Percentiles rank a stretch among this genome's conserved stretches.
phyloP scores from a whole-genome alignment of 2,329 filamentous ascomycete species.

The Fusarium fracticaudum region DNA sequence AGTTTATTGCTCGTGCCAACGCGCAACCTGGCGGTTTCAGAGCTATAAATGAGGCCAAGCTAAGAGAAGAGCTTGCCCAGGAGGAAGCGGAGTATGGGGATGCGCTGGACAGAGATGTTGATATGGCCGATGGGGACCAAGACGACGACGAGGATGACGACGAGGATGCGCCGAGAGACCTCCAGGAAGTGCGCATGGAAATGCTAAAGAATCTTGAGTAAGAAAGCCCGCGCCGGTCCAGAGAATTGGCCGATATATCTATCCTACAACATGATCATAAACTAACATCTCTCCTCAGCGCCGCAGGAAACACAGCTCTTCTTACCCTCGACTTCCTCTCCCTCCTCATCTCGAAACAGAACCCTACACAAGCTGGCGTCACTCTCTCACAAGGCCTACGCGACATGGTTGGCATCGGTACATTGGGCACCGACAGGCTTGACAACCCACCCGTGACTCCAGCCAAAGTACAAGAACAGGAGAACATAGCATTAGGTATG shows the following conservation, averaged over 20 bases:
- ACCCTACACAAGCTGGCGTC: constrained; percentile 72
- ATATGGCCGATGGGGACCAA: constrained; percentile 59
- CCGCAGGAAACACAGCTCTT: constrained; percentile 65
- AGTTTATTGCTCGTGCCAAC: constrained; percentile 83
- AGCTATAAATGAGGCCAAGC: constrained; percentile 76
- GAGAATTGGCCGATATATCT: background rate
- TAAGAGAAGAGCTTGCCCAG: constrained; percentile 73
- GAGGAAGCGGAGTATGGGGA: constrained; percentile 53
- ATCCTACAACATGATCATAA: background rate
- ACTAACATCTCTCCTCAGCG: constrained; percentile 37
- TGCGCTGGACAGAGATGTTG: constrained; percentile 56
- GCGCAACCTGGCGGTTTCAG: constrained; percentile 83
- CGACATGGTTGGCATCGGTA: constrained; percentile 76
- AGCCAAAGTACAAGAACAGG: constrained; percentile 64
- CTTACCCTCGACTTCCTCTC: constrained; percentile 85
- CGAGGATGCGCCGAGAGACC: constrained; percentile 56
- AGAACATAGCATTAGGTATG: constrained; percentile 73
- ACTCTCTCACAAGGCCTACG: constrained; percentile 78
- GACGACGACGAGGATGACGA: constrained; percentile 46
- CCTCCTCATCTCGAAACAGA: constrained; percentile 82
- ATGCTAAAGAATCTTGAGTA: constrained; percentile 69
- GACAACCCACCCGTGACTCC: constrained; percentile 68
- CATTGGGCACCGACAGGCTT: constrained; percentile 74
- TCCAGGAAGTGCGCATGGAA: constrained; percentile 63
- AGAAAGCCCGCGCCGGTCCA: constrained; percentile 27